Conservation (phyloP, 176 grass and related monocot genomes). For the Zea mays region DNA sequence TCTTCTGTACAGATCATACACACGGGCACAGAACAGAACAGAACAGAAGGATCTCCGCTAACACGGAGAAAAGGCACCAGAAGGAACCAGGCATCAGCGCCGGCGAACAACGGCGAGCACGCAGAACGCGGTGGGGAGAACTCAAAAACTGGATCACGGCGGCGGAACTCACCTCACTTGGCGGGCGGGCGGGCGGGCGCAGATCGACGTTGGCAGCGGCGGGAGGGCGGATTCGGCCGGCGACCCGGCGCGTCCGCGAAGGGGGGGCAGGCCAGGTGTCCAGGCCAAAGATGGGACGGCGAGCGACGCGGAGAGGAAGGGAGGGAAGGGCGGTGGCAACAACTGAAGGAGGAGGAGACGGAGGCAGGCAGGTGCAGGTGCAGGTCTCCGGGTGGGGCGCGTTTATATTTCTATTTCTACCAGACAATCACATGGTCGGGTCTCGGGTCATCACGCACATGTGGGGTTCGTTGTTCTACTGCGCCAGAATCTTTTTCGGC, state of each 20-base stretch:
- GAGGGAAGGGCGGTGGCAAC: background rate
- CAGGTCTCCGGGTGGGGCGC: constrained; percentile 28
- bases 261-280: constrained; percentile 28
- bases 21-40: background rate
- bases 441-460: too few species aligned
- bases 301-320: background rate
- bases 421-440: too few species aligned
- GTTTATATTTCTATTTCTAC: too few species aligned
- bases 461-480: background rate
- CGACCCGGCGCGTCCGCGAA: constrained; percentile 17
- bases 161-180: background rate
- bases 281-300: background rate
- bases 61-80: background rate
- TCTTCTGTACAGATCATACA: background rate
- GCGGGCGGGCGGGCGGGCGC: background rate
- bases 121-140: background rate
- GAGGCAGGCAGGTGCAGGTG: constrained; percentile 29
- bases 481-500: background rate
- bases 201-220: constrained; percentile 9
- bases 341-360: background rate
- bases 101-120: background rate
- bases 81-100: background rate
- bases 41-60: background rate
- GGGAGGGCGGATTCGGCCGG: background rate
- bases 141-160: background rate